A percentile compares a stretch with the other conserved stretches of the same genome.
phyloP scores from a whole-genome alignment of 1,284 basidiomycete species.

The Pyrrhoderma noxium region DNA sequence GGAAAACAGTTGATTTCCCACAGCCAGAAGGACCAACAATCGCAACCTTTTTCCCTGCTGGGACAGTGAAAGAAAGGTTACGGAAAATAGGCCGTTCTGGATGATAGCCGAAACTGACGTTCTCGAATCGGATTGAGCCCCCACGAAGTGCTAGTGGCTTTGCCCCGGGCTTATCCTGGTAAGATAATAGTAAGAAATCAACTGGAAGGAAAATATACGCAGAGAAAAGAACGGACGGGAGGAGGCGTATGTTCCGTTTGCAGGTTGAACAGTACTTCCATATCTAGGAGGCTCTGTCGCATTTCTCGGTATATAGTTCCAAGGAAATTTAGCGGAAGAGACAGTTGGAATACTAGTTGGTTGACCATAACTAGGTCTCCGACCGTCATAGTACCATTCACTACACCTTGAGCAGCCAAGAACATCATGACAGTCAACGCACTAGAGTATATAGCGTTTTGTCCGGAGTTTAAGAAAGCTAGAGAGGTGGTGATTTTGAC shows the following conservation, averaged over 20 bases:
- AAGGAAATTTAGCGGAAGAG: conserved; percentile 92
- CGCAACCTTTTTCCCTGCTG: conserved; percentile 92
- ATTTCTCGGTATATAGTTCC: conserved; percentile 97
- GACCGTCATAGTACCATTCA: conserved; percentile 94
- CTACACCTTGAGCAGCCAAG: conserved; percentile 88
- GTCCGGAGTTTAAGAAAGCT: conserved; percentile 91
- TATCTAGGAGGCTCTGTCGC: conserved; percentile 90
- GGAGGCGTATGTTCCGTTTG: conserved; percentile 77
- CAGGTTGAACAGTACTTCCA: conserved; percentile 93
- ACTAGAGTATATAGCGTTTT: conserved; percentile 92
- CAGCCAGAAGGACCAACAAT: conserved; percentile 96
- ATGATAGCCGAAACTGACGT: conserved; percentile 90
- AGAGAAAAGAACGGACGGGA: conserved; percentile 34
- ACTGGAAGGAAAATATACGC: background rate
- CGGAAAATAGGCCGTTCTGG: conserved; percentile 86
- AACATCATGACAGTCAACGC: conserved; percentile 96
- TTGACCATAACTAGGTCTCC: conserved; percentile 99
- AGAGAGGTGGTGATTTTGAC: conserved; percentile 94
- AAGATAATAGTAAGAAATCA: conserved; percentile 3
- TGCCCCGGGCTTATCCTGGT: conserved; percentile 62
- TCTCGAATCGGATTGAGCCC: conserved; percentile 88
- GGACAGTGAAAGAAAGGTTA: conserved; percentile 85
- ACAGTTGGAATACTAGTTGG: conserved; percentile 97
- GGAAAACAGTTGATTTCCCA: conserved; percentile 96
- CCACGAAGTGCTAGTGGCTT: conserved; percentile 66